These are phyloP conservation scores for Medicago arabica DNA, from an alignment of 306 rosid species.

Conservation along the genomic window DNA sequence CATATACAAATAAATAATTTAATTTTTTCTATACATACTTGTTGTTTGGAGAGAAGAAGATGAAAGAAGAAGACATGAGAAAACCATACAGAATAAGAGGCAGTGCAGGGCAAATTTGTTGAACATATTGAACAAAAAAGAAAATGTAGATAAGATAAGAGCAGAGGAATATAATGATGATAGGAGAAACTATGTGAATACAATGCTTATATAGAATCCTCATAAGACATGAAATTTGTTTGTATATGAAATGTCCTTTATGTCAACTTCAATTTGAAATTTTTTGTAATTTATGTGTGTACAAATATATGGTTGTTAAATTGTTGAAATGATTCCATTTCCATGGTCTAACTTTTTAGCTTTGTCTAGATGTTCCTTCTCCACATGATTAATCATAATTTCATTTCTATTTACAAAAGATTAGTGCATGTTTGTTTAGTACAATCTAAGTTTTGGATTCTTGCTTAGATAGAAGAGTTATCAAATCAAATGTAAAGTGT, in stretches of 20 bases:
- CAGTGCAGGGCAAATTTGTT: constrained; percentile 11
- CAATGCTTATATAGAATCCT: constrained; percentile 30
- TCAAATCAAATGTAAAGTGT: too few relatives aligned
- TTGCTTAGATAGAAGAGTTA: too few relatives aligned
- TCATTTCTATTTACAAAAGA: not conserved
- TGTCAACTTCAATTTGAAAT: constrained; percentile 26
- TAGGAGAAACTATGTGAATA: not conserved
- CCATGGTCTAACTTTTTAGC: not conserved
- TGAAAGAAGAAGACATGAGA: constrained; percentile 29
- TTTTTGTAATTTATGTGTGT: constrained; percentile 3
- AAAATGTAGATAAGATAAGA: not conserved
- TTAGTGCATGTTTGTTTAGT: not conserved
- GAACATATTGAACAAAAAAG: constrained; percentile 35
- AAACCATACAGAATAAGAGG: constrained; percentile 35
- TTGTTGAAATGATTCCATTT: not conserved
- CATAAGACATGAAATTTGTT: not conserved
- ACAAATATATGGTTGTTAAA: not conserved
- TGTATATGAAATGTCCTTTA: not conserved
- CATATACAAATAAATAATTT: not conserved
- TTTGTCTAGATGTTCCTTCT: constrained; percentile 8
- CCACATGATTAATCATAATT: not conserved
- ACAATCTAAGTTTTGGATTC: too few relatives aligned
- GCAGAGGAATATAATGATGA: not conserved
- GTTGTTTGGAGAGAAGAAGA: constrained; percentile 47
- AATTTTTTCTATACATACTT: constrained; percentile 43